Base-by-base conservation (phyloP, 2,329 filamentous ascomycete species). In the Massarina eburnea region DNA sequence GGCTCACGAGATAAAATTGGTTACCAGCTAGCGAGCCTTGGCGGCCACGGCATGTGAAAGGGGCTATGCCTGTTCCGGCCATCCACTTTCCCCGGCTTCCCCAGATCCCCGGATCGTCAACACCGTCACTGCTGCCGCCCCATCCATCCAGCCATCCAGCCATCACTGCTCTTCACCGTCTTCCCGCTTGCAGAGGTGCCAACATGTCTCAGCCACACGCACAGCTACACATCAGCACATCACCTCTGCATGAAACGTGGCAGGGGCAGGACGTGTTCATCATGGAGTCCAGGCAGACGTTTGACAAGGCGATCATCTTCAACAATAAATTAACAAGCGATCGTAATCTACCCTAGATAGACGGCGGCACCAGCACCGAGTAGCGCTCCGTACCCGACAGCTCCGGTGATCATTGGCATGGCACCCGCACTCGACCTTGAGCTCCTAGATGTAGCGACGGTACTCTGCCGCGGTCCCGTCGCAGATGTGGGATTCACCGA, bases 321-420 rank as follows among this genome's bases (percentile, higher is more conserved):
- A 33, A 7, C 30, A 33, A 18, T 18, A 33, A 7, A 8, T 33
- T 33, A 33, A 33, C 8, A 8, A 7, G 30, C 14, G 6, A 33
- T 33, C 14, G n/a, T 33, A 7, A 33, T 8, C n/a, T 26, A 42
- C 4, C 24, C 40, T 19, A 45, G 24, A 27, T 66, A 37, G 15
- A 64, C 52, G 7, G 61, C 68, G 33, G 73, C 74, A 38, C 71
- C 75, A 32, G 67, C 72, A 43, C 75, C 77, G 37, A 80, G 71
- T 9, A 79, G 52, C 2, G 75, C 77, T 27, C 71, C 75, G 26
- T 71, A 70, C 33, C 76, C 76, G 4, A 79, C 57, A 14, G 70
- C 70, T 43, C 68, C 72, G 24, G 70, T 74, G 27, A 62, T 59
- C 41, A 63, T 62, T 8, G 70, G 59, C 34, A 60, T 57, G 3